These are phyloP conservation scores for Aureoboletus auriporus DNA, from an alignment of 768 basidiomycete species.

Conservation along the genomic window DNA sequence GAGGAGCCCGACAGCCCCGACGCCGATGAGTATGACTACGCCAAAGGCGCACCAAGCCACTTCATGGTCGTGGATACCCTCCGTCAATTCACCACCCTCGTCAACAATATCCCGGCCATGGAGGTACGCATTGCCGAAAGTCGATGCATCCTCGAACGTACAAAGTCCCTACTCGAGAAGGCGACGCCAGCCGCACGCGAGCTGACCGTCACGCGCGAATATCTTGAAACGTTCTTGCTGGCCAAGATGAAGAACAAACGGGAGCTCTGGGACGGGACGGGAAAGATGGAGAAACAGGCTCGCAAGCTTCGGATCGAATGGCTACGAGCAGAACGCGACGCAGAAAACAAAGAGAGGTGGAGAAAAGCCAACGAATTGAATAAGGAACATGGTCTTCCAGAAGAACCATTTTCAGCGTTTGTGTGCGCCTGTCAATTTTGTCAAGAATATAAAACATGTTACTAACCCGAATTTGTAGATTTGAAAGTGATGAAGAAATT, in stretches of 20 bases:
- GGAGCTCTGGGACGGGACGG: constrained; percentile 32
- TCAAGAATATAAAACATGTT: background rate
- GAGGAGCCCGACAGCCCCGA: background rate
- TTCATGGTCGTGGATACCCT: constrained; percentile 26
- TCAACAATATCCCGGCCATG: constrained; percentile 18
- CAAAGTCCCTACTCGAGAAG: constrained; percentile 11
- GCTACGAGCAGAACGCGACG: constrained; percentile 20
- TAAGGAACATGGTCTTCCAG: constrained; percentile 5
- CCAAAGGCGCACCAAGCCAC: constrained; percentile 17
- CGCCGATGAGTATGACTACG: background rate
- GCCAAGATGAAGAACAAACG: constrained; percentile 28
- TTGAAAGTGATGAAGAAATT: constrained; percentile 21
- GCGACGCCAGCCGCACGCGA: constrained; percentile 18
- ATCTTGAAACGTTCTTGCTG: constrained; percentile 22
- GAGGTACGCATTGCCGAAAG: constrained; percentile 18
- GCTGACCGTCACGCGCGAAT: constrained; percentile 19
- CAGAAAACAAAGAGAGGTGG: constrained; percentile 17
- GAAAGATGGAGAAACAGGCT: constrained; percentile 15
- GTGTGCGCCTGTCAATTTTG: constrained; percentile 14
- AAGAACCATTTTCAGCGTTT: constrained; percentile 18
- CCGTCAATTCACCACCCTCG: constrained; percentile 23
- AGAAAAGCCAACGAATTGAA: constrained; percentile 13
- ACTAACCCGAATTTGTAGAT: constrained; percentile 10
- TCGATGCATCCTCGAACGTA: constrained; percentile 15
- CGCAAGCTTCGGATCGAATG: constrained; percentile 25